Evolutionary conservation across 305 asterid species (phyloP), one percentile per base, ranked within the genome.

Genomic region (Galium porrigens): DNA sequence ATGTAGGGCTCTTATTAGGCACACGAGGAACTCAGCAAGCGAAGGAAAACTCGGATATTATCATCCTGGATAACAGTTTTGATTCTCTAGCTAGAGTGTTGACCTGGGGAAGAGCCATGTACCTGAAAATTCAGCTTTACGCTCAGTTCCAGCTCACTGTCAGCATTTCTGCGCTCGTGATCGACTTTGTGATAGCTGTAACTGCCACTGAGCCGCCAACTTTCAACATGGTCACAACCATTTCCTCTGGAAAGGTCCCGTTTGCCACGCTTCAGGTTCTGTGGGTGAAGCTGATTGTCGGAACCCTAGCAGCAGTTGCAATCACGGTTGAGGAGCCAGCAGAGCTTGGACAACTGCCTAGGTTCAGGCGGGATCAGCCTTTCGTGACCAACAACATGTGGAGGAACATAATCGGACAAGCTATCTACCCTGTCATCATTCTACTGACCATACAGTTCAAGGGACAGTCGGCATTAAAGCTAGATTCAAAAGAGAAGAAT

Each of bases 121-220:
- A 74, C 73, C 74, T 67, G 63, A 82, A 80, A 67, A 72, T 77
- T 54, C 80, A 77, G 72, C 74, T 66, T 11, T 73, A 71, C 53
- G 77, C 73, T n/a, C 81, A 80, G 61, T 78, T 72, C 72, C 85
- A 78, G 62, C 81, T 83, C 18, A 73, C 73, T 42, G 80, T 74
- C 55, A 73, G 68, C 20, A 53, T 80, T 36, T 67, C 81, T 14
- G 57, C 80, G 42, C 73, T 81, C 5, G 74, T 68, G 33, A 73
- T 73, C 33, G 76, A 77, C 64, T 64, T 67, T 46, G 66, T 73
- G 32, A 64, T 67, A 3, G 63, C 75, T 12, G 60, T 63, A 49
- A 69, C 71, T 4, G 70, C 78, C 5, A 39, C 15, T 10, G 73
- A 73, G 39, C 76, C 79, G 22, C 58, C 54, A 7, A 58, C 52